These are phyloP conservation scores for Fusarium caatingaense DNA, from an alignment of 2,329 filamentous ascomycete genomes.

Conservation along the genomic window DNA sequence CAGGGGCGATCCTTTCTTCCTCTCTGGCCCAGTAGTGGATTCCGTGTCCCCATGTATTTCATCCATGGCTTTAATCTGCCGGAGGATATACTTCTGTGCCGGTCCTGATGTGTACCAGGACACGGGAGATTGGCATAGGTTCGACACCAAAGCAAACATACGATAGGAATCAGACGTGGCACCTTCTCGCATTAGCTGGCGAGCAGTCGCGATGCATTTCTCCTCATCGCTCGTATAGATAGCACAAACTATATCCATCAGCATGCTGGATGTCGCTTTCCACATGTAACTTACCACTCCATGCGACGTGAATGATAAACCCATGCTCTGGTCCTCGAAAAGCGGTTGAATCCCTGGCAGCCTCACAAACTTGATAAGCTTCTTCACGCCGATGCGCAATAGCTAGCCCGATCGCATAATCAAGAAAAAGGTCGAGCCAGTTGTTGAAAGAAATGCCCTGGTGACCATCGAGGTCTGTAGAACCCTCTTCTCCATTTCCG, in stretches of 20 bases:
- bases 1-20: slow-evolving; percentile 53
- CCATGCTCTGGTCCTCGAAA: slow-evolving; percentile 78
- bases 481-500: slow-evolving; percentile 41
- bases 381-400: slow-evolving; percentile 73
- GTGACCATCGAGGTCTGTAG: slow-evolving; percentile 61
- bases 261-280: background rate
- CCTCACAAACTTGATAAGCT: slow-evolving; percentile 83
- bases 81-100: slow-evolving; percentile 89
- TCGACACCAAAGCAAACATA: slow-evolving; percentile 82
- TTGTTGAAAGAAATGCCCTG: slow-evolving; percentile 83
- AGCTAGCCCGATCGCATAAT: slow-evolving; percentile 84
- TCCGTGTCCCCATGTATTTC: slow-evolving; percentile 55
- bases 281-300: slow-evolving; percentile 68
- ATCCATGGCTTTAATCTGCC: slow-evolving; percentile 94
- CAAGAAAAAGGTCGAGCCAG: slow-evolving; percentile 92
- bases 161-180: slow-evolving; percentile 86
- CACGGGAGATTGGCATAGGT: slow-evolving; percentile 77
- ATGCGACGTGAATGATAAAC: slow-evolving; percentile 80
- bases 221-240: slow-evolving; percentile 84
- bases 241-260: slow-evolving; percentile 73
- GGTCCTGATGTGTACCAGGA: slow-evolving; percentile 84
- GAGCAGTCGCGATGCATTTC: slow-evolving; percentile 75
- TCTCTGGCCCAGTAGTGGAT: background rate
- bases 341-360: slow-evolving; percentile 82
- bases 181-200: slow-evolving; percentile 86